phyloP scores from a whole-genome alignment of 139 green algal species.

The Spirogloea muscicola region DNA sequence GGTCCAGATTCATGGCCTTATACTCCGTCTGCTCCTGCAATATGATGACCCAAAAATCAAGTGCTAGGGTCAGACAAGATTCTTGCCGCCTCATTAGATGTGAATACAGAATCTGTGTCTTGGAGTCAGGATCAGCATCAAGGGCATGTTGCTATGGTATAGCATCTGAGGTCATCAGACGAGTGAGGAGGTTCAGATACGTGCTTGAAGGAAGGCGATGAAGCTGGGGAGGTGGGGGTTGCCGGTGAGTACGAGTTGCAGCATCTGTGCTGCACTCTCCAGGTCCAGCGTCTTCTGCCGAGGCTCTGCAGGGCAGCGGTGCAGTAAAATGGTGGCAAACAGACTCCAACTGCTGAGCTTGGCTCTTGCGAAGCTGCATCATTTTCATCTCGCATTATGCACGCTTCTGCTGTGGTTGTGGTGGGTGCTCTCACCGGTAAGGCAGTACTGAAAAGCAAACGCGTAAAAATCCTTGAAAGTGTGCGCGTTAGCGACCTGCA shows the following conservation, averaged over 20 bases:
- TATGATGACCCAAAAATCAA: background rate
- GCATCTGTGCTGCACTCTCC: slow-evolving; percentile 58
- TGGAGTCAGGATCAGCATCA: too few relatives aligned
- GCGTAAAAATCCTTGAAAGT: slow-evolving; percentile 47
- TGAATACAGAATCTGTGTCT: too few relatives aligned
- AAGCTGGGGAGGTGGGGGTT: slow-evolving; percentile 48
- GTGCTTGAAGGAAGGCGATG: slow-evolving; percentile 48
- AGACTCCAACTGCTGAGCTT: too few relatives aligned
- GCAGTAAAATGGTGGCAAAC: background rate
- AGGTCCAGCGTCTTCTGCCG: slow-evolving; percentile 36
- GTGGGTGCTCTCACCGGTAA: slow-evolving; percentile 46
- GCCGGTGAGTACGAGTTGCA: slow-evolving; percentile 49
- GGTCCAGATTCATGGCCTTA: slow-evolving; percentile 59
- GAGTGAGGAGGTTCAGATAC: slow-evolving; percentile 1
- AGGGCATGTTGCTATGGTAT: background rate
- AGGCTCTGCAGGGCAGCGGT: slow-evolving; percentile 12
- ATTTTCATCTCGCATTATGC: background rate
- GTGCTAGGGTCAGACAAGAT: background rate
- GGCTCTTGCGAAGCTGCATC: too few relatives aligned
- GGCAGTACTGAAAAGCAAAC: slow-evolving; percentile 64
- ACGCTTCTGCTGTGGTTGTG: background rate
- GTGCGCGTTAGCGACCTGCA: background rate
- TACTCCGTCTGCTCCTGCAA: slow-evolving; percentile 55
- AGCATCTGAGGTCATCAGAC: background rate
- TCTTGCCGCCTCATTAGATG: too few relatives aligned